A percentile compares a stretch with the other conserved stretches of the same genome.
phyloP scores from a whole-genome alignment of 257 asterid genomes.

The Lavandula angustifolia region DNA sequence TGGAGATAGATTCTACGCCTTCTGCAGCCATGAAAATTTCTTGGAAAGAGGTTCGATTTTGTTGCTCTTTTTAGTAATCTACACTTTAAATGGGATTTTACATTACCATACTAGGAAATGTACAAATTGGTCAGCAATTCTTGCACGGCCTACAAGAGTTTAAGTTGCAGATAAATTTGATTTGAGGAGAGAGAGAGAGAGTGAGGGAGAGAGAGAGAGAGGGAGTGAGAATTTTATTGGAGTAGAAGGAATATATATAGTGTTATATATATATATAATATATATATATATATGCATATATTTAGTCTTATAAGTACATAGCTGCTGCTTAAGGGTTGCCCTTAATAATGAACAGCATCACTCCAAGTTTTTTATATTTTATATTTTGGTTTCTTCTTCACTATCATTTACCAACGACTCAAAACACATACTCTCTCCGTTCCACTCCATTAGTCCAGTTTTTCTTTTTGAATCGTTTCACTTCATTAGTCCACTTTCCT shows the following conservation, averaged over 20 bases:
- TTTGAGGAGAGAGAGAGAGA: not conserved
- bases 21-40: not conserved
- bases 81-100: not conserved
- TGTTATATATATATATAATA: not conserved
- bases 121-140: conserved; percentile 12
- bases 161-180: not conserved
- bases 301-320: not conserved
- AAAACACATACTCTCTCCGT: too few relatives aligned
- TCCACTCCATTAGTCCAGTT: too few relatives aligned
- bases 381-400: not conserved
- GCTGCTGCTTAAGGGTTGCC: not conserved
- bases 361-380: not conserved
- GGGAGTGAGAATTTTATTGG: conserved; percentile 29
- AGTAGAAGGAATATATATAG: conserved; percentile 45
- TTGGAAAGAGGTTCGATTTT: not conserved
- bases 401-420: conserved; percentile 44
- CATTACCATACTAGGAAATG: conserved; percentile 33
- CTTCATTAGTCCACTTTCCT: too few relatives aligned
- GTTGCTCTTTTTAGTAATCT: conserved; percentile 4
- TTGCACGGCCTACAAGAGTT: conserved; percentile 2
- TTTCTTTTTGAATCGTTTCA: too few relatives aligned
- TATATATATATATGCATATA: conserved; percentile 2
- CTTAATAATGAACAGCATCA: not conserved
- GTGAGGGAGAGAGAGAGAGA: not conserved
- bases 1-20: too few relatives aligned